Evolutionary conservation across 352 stramenopile genomes (phyloP).

Genomic region (Phytophthora cactorum): DNA sequence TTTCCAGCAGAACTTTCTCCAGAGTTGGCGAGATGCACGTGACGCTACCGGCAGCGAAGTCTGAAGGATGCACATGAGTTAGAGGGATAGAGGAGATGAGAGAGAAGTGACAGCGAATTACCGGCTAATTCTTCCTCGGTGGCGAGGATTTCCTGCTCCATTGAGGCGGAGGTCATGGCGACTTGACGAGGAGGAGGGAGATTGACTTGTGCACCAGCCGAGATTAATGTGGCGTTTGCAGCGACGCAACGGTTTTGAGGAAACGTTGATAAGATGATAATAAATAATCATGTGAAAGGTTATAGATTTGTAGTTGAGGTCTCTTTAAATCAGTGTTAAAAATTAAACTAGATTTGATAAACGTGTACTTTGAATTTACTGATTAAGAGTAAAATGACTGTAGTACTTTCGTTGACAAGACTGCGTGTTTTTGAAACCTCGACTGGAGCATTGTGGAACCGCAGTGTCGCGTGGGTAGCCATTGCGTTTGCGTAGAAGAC

Average conservation of each 20-base stretch:
- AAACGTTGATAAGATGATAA: neutral
- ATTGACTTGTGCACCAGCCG: conserved; percentile 9
- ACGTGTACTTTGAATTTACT: neutral
- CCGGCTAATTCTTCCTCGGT: conserved; percentile 76
- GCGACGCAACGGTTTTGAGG: neutral
- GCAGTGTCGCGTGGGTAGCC: neutral
- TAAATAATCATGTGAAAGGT: neutral
- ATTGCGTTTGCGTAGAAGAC: conserved; percentile 10
- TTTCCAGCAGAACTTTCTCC: conserved; percentile 69
- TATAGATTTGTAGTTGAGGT: neutral
- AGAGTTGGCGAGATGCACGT: conserved; percentile 59
- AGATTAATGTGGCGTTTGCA: neutral
- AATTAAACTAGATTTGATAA: neutral
- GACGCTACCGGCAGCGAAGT: conserved; percentile 55
- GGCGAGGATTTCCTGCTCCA: conserved; percentile 64
- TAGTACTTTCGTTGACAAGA: conserved; percentile 14
- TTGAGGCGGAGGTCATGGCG: conserved; percentile 20
- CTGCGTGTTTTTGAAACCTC: conserved; percentile 19
- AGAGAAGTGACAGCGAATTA: conserved; percentile 20
- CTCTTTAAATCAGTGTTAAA: no score
- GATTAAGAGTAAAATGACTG: neutral
- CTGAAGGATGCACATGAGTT: conserved; percentile 26
- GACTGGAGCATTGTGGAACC: neutral
- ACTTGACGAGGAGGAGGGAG: neutral
- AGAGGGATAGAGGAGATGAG: neutral